Percentiles rank a stretch among this genome's conserved stretches.
Conservation (phyloP, 805 yeast species). For the Pichia phayaonensis region DNA sequence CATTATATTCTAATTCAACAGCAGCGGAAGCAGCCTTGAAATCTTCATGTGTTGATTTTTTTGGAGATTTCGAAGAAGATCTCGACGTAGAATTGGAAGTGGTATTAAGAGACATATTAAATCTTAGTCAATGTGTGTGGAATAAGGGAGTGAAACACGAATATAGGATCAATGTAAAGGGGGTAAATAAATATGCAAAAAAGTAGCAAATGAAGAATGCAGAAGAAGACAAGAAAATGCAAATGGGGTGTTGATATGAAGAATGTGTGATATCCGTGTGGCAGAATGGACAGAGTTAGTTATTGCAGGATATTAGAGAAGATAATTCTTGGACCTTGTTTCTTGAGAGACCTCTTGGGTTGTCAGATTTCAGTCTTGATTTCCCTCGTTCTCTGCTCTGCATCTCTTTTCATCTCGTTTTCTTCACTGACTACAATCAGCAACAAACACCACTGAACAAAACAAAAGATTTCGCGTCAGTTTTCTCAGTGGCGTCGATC, state of each 20-base stretch:
- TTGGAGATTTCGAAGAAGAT: slow-evolving; percentile 4
- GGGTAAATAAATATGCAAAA: background rate
- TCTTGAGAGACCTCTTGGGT: background rate
- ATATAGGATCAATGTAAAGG: background rate
- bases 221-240: background rate
- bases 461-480: background rate
- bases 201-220: background rate
- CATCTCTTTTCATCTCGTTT: too few relatives aligned
- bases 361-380: background rate
- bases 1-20: slow-evolving; percentile 64
- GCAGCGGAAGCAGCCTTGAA: slow-evolving; percentile 62
- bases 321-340: too few relatives aligned
- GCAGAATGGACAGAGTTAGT: background rate
- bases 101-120: background rate
- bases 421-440: too few relatives aligned
- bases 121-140: background rate
- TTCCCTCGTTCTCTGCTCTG: too few relatives aligned
- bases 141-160: background rate
- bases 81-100: background rate
- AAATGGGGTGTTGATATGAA: background rate
- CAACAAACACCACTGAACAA: background rate
- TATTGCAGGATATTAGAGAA: background rate
- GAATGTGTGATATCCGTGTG: background rate
- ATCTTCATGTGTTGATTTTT: slow-evolving; percentile 31
- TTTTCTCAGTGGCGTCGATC: background rate